Base-by-base conservation (phyloP, 805 yeast genomes). In the Metschnikowia kunwiensis region DNA sequence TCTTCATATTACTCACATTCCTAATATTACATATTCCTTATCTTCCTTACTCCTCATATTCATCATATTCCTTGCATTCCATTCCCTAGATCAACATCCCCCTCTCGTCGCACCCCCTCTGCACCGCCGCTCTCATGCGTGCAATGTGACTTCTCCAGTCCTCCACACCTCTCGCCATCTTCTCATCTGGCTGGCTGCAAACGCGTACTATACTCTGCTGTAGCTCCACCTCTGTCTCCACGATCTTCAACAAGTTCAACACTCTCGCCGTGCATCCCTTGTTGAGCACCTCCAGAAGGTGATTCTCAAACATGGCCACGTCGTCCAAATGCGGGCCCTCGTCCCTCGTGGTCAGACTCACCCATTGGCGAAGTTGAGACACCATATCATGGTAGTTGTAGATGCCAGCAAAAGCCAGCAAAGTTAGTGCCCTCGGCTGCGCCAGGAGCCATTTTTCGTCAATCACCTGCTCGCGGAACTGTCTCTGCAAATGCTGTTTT, bases 91-190 rank as follows among this genome's bases (percentile, higher is more conserved):
- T 25, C 4, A 28, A 24, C 2, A 43, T 34, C 5, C 36, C 28
- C 18, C 36, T 45, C n/a, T 36, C 16, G 32, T 17, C 26, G 14
- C 43, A 45, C 11, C 13, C 32, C 14, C 22, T 29, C 3, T 27
- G 12, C n/a, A 42, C 22, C 13, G 41, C 38, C 7, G 10, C 20
- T 14, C 38, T 31, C 5, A 43, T 32, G 8, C 24, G 16, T 4
- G 34, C 21, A 22, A 39, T 20, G 11, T 43, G 47, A 4, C 15
- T 20, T 12, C 35, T 20, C 61, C 61, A 57, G 21, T 56, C 60
- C 1, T 35, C 31, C 6, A 56, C 35, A 0, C 57, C 57, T 4
- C 27, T 30, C 9, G n/a, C 18, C 15, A 31, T 13, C 16, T 20
- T 10, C 10, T 24, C 25, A 5, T 24, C 24, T 7, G 26, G 26